Evolutionary conservation across 768 basidiomycete genomes (phyloP).

Genomic region (Punctularia strigosozonata): DNA sequence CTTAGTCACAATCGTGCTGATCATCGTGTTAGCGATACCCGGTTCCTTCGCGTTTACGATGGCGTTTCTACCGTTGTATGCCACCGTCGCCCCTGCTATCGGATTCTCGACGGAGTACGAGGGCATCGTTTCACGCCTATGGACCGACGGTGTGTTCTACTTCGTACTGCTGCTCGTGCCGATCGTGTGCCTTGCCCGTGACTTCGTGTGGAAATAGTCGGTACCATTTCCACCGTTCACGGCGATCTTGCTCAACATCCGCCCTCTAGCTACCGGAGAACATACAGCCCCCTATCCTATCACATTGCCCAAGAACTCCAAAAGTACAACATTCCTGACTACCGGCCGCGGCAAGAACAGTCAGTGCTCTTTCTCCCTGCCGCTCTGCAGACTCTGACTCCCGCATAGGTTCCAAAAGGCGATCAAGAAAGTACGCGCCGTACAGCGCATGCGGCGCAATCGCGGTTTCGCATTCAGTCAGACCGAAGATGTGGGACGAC

Average conservation of each 20-base stretch:
- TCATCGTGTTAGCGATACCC: conserved; percentile 60
- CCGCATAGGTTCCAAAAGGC: conserved; percentile 84
- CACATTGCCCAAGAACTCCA: conserved; percentile 99
- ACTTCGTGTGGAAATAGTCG: conserved; percentile 97
- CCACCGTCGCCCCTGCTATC: conserved; percentile 71
- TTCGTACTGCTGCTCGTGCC: conserved; percentile 80
- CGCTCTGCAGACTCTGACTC: conserved; percentile 8
- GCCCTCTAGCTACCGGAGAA: conserved; percentile 68
- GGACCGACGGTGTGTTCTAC: conserved; percentile 85
- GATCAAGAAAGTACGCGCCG: conserved; percentile 99
- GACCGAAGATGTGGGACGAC: conserved; percentile 74
- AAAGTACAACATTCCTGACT: conserved; percentile 96
- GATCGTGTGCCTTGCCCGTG: conserved; percentile 71
- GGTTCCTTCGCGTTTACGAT: conserved; percentile 97
- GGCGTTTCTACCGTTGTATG: conserved; percentile 87
- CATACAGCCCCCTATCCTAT: conserved; percentile 86
- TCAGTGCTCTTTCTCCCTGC: conserved; percentile 26
- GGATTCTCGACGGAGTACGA: conserved; percentile 85
- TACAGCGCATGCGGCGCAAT: conserved; percentile 92
- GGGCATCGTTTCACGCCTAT: conserved; percentile 84
- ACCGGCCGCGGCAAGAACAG: conserved; percentile 96
- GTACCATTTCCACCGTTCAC: conserved; percentile 18
- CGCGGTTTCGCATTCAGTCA: conserved; percentile 98
- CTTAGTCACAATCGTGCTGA: conserved; percentile 1
- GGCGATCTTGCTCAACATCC: conserved; percentile 7